Percentiles rank a stretch among this genome's conserved stretches.
phyloP scores from a whole-genome alignment of 2,329 filamentous ascomycete species.

The Rhynchosporium agropyri region DNA sequence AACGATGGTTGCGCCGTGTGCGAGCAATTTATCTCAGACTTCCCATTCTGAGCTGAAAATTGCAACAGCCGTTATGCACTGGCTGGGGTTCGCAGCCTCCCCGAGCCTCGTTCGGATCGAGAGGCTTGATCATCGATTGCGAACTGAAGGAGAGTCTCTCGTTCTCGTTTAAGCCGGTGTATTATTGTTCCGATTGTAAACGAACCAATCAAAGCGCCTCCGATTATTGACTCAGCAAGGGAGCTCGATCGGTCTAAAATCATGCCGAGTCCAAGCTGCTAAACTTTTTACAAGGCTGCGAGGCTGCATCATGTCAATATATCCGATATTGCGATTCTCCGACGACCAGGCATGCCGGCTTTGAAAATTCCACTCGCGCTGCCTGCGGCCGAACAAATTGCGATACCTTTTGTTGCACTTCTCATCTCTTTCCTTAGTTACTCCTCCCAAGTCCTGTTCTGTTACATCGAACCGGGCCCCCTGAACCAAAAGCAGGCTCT shows the following conservation, averaged over 20 bases:
- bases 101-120: background rate
- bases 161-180: background rate
- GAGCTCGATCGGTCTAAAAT: background rate
- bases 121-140: background rate
- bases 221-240: background rate
- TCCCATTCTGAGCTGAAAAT: background rate
- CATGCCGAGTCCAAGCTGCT: background rate
- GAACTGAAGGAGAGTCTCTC: conserved; percentile 10
- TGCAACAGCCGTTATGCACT: background rate
- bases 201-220: background rate
- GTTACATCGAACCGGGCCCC: conserved; percentile 62
- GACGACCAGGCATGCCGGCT: conserved; percentile 19
- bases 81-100: background rate
- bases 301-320: conserved; percentile 13
- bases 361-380: conserved; percentile 22
- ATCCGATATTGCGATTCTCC: background rate
- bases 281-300: conserved; percentile 15
- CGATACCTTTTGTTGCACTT: conserved; percentile 67
- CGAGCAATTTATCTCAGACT: background rate
- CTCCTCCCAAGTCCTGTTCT: conserved; percentile 72
- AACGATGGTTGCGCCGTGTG: conserved; percentile 11
- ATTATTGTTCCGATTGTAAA: background rate
- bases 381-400: conserved; percentile 48
- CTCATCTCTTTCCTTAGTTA: conserved; percentile 73
- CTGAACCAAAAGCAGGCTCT: conserved; percentile 58